Evolutionary conservation across 164 flowering plant genomes (phyloP).

Genomic region (Sedum album): DNA sequence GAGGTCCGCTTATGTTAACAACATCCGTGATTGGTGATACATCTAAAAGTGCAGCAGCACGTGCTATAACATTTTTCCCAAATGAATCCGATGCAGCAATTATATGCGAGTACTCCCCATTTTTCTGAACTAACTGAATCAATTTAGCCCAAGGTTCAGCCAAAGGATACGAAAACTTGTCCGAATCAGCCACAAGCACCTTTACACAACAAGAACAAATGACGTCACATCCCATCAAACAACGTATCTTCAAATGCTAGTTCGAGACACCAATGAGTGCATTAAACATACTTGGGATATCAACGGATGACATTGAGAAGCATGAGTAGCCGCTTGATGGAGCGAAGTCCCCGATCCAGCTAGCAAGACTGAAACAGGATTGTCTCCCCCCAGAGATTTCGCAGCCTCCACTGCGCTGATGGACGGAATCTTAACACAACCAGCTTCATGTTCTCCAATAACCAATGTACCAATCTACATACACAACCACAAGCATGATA

Average conservation of each 20-base stretch:
- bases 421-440: background rate
- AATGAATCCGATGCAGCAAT: conserved; percentile 79
- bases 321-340: conserved; percentile 61
- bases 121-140: conserved; percentile 65
- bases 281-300: conserved; percentile 53
- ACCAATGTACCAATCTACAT: conserved; percentile 9
- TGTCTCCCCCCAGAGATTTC: conserved; percentile 1
- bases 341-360: conserved; percentile 3
- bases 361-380: conserved; percentile 2
- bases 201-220: conserved; percentile 16
- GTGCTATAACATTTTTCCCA: conserved; percentile 85
- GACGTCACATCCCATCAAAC: background rate
- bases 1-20: conserved; percentile 45
- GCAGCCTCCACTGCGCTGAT: conserved; percentile 11
- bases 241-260: background rate
- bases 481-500: background rate
- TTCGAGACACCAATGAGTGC: background rate
- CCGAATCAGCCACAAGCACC: conserved; percentile 92
- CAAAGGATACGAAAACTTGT: conserved; percentile 52
- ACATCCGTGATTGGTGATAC: conserved; percentile 95
- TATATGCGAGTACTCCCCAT: conserved; percentile 64
- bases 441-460: conserved; percentile 9
- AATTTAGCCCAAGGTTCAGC: conserved; percentile 96
- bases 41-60: conserved; percentile 91
- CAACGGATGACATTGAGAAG: conserved; percentile 64